Evolutionary conservation across 2,329 filamentous ascomycete genomes (phyloP).

Genomic region (Chaetothyriales sp.): DNA sequence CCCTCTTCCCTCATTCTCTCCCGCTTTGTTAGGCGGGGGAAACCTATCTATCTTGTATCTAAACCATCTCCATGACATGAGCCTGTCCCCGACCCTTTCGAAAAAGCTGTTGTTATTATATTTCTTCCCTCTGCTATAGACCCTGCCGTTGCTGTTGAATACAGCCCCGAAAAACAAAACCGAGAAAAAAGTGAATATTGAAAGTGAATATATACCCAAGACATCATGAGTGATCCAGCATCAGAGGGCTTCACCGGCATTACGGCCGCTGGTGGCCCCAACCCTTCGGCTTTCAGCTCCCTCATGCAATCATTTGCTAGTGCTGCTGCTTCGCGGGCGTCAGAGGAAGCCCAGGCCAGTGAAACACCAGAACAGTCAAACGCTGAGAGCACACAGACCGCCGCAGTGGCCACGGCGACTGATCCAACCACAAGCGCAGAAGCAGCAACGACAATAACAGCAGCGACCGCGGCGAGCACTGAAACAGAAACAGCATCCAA

Average conservation of each 20-base stretch:
- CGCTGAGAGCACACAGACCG: constrained; percentile 5
- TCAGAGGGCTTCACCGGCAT: background rate
- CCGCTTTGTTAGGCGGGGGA: no score
- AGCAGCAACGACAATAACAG: background rate
- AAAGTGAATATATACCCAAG: no score
- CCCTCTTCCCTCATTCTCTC: no score
- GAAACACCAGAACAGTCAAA: constrained; percentile 2
- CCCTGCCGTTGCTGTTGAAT: no score
- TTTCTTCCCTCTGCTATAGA: no score
- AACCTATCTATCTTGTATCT: no score
- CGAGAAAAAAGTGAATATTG: no score
- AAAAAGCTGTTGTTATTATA: no score
- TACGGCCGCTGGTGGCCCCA: background rate
- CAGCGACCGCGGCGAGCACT: background rate
- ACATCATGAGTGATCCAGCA: background rate
- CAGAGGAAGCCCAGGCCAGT: constrained; percentile 1
- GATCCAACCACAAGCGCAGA: background rate
- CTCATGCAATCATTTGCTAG: background rate
- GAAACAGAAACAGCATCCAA: constrained; percentile 1
- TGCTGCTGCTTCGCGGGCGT: constrained; percentile 2
- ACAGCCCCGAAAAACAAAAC: no score
- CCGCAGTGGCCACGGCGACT: constrained; percentile 3
- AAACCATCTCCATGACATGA: no score
- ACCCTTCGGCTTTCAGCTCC: background rate
- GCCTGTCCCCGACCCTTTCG: no score